Evolutionary conservation across 257 asterid genomes (phyloP).

Genomic region (Penstemon barbatus): DNA sequence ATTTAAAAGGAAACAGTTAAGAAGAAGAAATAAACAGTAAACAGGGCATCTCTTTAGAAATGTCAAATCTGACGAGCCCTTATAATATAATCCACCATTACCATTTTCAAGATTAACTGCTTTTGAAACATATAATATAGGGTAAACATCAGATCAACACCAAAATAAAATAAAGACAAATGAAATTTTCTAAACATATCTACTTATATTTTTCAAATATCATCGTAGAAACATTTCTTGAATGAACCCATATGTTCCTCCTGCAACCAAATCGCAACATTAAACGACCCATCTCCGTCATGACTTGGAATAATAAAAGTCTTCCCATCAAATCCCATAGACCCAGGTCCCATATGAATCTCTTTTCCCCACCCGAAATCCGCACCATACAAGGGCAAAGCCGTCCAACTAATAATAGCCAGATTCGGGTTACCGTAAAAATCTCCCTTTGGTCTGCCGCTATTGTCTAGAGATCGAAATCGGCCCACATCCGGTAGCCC

Average conservation of each 20-base stretch:
- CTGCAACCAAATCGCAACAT: slow-evolving; percentile 68
- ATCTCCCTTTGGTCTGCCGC: slow-evolving; percentile 36
- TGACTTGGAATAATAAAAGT: slow-evolving; percentile 57
- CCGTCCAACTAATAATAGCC: slow-evolving; percentile 75
- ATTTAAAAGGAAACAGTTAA: no score
- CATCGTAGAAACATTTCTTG: slow-evolving; percentile 57
- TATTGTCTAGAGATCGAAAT: slow-evolving; percentile 47
- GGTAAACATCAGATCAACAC: no score
- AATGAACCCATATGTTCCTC: slow-evolving; percentile 55
- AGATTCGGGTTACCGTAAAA: slow-evolving; percentile 73
- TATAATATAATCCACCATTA: no score
- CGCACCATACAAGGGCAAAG: slow-evolving; percentile 62
- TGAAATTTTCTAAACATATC: neutral
- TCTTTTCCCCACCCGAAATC: slow-evolving; percentile 95
- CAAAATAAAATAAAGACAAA: no score
- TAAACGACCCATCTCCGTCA: slow-evolving; percentile 52
- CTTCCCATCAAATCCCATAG: slow-evolving; percentile 64
- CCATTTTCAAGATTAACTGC: no score
- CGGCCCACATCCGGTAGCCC: slow-evolving; percentile 58
- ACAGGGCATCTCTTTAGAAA: no score
- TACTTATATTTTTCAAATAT: slow-evolving; percentile 23
- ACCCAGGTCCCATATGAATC: slow-evolving; percentile 67
- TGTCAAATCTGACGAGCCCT: no score
- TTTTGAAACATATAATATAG: no score
- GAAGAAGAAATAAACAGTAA: no score